A percentile compares a stretch with the other conserved stretches of the same genome.
These are phyloP conservation scores for Styphnolobium japonicum DNA, from an alignment of 306 rosid species.

Conservation along the genomic window DNA sequence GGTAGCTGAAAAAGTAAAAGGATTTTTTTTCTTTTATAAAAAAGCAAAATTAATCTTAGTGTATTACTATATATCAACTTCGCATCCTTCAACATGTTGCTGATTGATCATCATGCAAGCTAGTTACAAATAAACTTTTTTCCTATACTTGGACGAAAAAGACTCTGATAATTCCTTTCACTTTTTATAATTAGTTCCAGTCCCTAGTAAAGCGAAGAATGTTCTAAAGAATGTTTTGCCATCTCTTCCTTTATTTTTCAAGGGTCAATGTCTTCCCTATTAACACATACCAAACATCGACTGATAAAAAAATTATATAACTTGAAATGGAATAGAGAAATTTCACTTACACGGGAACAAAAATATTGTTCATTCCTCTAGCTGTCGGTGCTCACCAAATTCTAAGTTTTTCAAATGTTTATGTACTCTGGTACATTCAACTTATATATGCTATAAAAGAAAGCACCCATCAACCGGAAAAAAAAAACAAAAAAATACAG, in stretches of 20 bases:
- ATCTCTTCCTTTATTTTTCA: background rate
- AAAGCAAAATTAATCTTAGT: background rate
- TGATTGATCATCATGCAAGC: background rate
- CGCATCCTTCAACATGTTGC: background rate
- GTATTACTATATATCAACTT: background rate
- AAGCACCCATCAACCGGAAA: background rate
- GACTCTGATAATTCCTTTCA: background rate
- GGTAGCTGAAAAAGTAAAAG: background rate
- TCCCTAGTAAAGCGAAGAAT: constrained; percentile 22
- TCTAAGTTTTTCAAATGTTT: constrained; percentile 26
- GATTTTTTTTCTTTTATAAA: background rate
- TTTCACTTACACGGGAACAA: background rate
- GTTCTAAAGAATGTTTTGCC: constrained; percentile 35
- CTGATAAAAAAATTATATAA: background rate
- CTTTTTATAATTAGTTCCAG: constrained; percentile 9
- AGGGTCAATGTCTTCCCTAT: constrained; percentile 26
- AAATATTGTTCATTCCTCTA: constrained; percentile 29
- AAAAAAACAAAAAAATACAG: background rate
- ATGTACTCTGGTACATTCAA: constrained; percentile 23
- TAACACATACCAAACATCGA: constrained; percentile 16
- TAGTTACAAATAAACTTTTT: background rate
- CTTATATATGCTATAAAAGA: constrained; percentile 19
- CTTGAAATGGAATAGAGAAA: background rate
- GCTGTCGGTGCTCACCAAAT: constrained; percentile 60
- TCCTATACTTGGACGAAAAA: background rate